phyloP scores from a whole-genome alignment of 2,329 filamentous ascomycete genomes.

The Sarocladiaceae sp. region DNA sequence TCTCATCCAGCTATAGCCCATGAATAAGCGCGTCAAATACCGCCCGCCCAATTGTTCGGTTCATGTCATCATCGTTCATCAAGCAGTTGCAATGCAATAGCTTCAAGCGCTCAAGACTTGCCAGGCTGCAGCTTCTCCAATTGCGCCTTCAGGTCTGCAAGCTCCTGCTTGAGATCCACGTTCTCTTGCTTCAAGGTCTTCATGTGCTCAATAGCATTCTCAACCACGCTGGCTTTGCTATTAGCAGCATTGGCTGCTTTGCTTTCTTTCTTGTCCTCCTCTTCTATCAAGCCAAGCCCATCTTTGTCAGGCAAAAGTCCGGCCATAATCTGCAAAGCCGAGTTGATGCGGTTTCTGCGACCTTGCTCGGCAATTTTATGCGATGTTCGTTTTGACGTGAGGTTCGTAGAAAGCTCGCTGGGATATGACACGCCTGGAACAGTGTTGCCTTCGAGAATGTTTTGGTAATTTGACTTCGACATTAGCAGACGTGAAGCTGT shows the following conservation, averaged over 20 bases:
- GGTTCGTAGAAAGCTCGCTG: conserved; percentile 82
- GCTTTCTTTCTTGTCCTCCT: conserved; percentile 43
- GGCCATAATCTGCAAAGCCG: conserved; percentile 87
- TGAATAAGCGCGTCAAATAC: not conserved
- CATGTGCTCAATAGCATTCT: conserved; percentile 94
- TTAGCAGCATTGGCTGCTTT: conserved; percentile 56
- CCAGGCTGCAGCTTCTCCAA: conserved; percentile 22
- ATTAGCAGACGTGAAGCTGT: conserved; percentile 72
- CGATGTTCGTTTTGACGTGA: conserved; percentile 93
- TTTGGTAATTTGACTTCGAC: conserved; percentile 96
- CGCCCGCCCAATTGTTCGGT: no score
- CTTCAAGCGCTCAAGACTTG: not conserved
- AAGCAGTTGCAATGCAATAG: no score
- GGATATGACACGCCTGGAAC: conserved; percentile 89
- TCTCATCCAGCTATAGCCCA: not conserved
- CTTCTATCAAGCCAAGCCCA: conserved; percentile 33
- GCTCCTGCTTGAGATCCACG: conserved; percentile 51
- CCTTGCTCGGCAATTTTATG: conserved; percentile 99
- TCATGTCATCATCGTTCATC: not conserved
- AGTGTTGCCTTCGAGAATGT: conserved; percentile 88
- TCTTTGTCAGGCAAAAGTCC: conserved; percentile 66
- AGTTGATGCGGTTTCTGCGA: conserved; percentile 90
- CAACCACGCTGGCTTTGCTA: conserved; percentile 97
- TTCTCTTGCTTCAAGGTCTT: conserved; percentile 76
- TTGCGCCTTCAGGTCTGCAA: conserved; percentile 24